Percentiles rank a stretch among this genome's conserved stretches.
phyloP scores from a whole-genome alignment of 2,329 filamentous ascomycete genomes.

The Phaeosphaeriaceae sp. region DNA sequence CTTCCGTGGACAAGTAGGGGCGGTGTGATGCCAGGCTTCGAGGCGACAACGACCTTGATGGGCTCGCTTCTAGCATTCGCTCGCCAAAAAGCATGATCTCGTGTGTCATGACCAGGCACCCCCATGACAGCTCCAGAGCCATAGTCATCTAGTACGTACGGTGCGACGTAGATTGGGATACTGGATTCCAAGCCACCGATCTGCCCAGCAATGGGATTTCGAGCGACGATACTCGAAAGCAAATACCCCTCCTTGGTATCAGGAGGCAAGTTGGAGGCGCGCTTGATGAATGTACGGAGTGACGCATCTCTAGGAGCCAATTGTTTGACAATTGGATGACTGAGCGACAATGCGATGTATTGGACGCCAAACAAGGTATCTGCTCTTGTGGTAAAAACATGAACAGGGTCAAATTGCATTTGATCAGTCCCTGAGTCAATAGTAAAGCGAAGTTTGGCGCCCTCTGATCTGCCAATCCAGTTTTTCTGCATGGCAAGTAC shows the following conservation, averaged over 20 bases:
- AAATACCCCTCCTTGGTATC: constrained; percentile 70
- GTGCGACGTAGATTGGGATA: constrained; percentile 79
- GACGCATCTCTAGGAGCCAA: constrained; percentile 65
- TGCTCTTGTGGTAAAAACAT: constrained; percentile 83
- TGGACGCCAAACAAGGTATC: constrained; percentile 89
- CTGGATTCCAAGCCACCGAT: constrained; percentile 57
- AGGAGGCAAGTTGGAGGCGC: constrained; percentile 58
- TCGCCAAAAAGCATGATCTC: constrained; percentile 82
- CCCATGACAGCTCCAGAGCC: constrained; percentile 92
- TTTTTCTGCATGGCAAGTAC: constrained; percentile 85
- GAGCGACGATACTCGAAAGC: constrained; percentile 55
- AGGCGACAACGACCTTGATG: constrained; percentile 63
- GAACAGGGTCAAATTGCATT: constrained; percentile 58
- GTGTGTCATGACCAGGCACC: constrained; percentile 81
- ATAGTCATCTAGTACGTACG: constrained; percentile 85
- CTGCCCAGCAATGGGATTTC: constrained; percentile 58
- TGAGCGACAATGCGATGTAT: constrained; percentile 78
- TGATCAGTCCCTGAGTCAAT: constrained; percentile 53
- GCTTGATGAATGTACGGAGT: constrained; percentile 71
- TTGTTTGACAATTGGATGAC: constrained; percentile 70
- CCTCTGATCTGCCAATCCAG: constrained; percentile 82
- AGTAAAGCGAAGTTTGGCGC: constrained; percentile 74
- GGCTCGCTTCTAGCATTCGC: constrained; percentile 67
- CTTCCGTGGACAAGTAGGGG: constrained; percentile 26
- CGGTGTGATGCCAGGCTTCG: constrained; percentile 10